phyloP scores from a whole-genome alignment of 106 monocot species.

The Platanthera zijinensis region DNA sequence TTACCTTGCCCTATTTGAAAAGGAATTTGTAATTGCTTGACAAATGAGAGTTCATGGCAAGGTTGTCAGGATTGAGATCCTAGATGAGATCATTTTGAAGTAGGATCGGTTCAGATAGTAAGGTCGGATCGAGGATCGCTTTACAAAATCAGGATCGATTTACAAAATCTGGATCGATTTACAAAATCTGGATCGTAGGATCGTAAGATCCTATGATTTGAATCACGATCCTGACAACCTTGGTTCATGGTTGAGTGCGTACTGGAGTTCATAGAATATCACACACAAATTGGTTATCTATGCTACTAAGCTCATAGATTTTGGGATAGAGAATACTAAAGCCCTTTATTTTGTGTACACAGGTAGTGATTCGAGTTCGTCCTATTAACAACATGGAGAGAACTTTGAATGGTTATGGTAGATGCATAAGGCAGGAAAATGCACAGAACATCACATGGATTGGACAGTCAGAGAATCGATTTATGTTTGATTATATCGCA shows the following conservation, averaged over 20 bases:
- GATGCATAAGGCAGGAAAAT: slow-evolving; percentile 89
- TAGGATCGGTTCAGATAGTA: too few species aligned
- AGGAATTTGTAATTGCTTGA: background rate
- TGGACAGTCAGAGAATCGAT: slow-evolving; percentile 68
- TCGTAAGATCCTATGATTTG: too few species aligned
- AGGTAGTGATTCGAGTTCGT: slow-evolving; percentile 92
- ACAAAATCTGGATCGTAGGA: too few species aligned
- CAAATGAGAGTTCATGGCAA: too few species aligned
- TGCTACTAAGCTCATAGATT: background rate
- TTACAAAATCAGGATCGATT: too few species aligned
- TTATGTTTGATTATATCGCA: slow-evolving; percentile 91
- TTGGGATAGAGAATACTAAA: background rate
- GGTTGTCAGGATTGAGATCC: too few species aligned
- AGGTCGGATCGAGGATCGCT: too few species aligned
- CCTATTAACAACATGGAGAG: slow-evolving; percentile 61
- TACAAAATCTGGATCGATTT: too few species aligned
- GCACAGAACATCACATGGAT: slow-evolving; percentile 73
- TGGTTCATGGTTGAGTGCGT: background rate
- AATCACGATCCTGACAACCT: too few species aligned
- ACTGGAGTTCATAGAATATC: background rate
- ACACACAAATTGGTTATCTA: background rate
- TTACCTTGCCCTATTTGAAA: background rate
- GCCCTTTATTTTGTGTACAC: slow-evolving; percentile 5
- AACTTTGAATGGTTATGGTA: slow-evolving; percentile 46
- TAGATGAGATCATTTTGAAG: too few species aligned